These are phyloP conservation scores for Pinus albicaulis DNA, from an alignment of 75 land plant species.

Conservation along the genomic window DNA sequence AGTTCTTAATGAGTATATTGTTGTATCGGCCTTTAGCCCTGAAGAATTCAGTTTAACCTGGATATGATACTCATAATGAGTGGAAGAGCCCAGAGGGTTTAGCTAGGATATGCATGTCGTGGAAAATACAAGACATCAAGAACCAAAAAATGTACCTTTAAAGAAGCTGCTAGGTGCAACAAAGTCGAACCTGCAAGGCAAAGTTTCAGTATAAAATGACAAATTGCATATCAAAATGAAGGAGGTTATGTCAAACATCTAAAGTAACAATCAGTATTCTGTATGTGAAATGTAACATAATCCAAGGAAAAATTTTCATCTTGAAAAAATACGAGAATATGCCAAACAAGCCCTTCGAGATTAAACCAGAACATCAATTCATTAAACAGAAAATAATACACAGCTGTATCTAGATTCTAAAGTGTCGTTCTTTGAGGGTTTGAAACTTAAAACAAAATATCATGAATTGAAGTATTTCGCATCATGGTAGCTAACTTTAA, in stretches of 20 bases:
- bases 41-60: too few relatives aligned
- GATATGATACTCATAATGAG: neutral
- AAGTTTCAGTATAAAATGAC: neutral
- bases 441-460: neutral
- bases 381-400: neutral
- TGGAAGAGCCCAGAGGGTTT: neutral
- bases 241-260: neutral
- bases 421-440: neutral
- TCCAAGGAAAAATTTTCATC: neutral
- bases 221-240: neutral
- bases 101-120: neutral
- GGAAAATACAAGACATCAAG: neutral
- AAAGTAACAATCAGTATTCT: neutral
- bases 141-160: conserved; percentile 35
- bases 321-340: neutral
- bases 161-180: conserved; percentile 82
- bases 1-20: too few relatives aligned
- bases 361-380: neutral
- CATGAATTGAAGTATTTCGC: too few relatives aligned
- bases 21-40: too few relatives aligned
- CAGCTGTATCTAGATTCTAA: neutral
- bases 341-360: neutral
- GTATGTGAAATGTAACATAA: neutral
- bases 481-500: too few relatives aligned
- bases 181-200: conserved; percentile 82